A percentile compares a stretch with the other conserved stretches of the same genome.
These are phyloP conservation scores for Chiua sp. DNA, from an alignment of 1,284 basidiomycete genomes.

Conservation along the genomic window DNA sequence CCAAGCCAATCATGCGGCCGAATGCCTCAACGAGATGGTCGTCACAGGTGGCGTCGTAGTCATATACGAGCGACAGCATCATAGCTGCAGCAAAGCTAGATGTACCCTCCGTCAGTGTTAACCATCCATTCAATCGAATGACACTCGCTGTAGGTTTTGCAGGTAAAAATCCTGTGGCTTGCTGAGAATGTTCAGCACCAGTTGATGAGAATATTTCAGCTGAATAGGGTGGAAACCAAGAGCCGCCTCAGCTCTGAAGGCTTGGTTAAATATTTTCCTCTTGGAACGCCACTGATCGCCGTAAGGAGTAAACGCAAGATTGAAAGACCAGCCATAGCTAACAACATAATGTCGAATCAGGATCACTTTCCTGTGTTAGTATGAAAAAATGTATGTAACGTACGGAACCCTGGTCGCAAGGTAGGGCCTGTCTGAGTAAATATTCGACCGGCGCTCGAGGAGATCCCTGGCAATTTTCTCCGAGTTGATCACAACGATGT, in stretches of 20 bases:
- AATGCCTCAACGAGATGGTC: slow-evolving; percentile 28
- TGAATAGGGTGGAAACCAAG: slow-evolving; percentile 24
- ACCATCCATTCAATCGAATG: background rate
- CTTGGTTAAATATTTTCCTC: slow-evolving; percentile 34
- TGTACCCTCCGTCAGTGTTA: background rate
- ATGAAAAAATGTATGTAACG: background rate
- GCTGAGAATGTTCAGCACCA: slow-evolving; percentile 22
- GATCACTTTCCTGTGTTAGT: background rate
- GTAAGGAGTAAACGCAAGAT: slow-evolving; percentile 24
- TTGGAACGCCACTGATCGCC: slow-evolving; percentile 30
- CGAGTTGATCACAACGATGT: slow-evolving; percentile 29
- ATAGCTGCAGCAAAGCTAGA: slow-evolving; percentile 27
- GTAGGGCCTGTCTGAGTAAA: slow-evolving; percentile 35
- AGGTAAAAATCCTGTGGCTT: slow-evolving; percentile 16
- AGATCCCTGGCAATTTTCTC: slow-evolving; percentile 28
- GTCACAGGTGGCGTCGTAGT: slow-evolving; percentile 21
- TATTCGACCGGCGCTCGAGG: slow-evolving; percentile 26
- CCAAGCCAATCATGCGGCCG: slow-evolving; percentile 16
- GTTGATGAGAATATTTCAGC: slow-evolving; percentile 21
- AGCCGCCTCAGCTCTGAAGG: slow-evolving; percentile 29
- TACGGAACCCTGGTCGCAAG: slow-evolving; percentile 29
- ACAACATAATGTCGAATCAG: slow-evolving; percentile 1
- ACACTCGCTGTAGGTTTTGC: slow-evolving; percentile 23
- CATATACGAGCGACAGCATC: slow-evolving; percentile 33
- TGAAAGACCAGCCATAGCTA: slow-evolving; percentile 32